Conservation (phyloP, 768 basidiomycete genomes). For the Suillus bovinus region DNA sequence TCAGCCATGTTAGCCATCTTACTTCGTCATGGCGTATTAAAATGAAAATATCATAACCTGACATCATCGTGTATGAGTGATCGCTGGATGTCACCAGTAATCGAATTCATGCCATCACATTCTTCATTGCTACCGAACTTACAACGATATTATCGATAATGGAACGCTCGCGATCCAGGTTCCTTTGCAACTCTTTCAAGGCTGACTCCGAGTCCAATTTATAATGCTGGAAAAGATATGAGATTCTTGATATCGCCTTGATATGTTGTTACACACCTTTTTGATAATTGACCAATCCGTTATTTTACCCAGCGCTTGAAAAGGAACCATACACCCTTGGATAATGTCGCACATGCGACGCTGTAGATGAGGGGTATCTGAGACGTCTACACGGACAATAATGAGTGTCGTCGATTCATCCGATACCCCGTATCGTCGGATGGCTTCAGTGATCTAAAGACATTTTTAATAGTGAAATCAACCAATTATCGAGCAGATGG, state of each 20-base stretch:
- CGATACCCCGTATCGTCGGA: constrained; percentile 83
- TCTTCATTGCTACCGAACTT: constrained; percentile 84
- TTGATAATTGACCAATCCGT: constrained; percentile 76
- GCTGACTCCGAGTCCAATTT: constrained; percentile 62
- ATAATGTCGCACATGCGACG: constrained; percentile 59
- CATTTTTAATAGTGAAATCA: neutral
- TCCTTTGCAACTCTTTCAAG: constrained; percentile 35
- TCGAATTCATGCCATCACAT: constrained; percentile 40
- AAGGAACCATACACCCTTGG: constrained; percentile 50
- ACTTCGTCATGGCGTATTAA: neutral
- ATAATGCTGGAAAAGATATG: constrained; percentile 51
- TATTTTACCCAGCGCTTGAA: constrained; percentile 43
- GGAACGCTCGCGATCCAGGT: constrained; percentile 36
- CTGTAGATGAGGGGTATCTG: constrained; percentile 43
- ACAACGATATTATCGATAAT: constrained; percentile 66
- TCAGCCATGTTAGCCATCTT: neutral
- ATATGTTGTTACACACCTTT: constrained; percentile 52
- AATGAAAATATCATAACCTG: neutral
- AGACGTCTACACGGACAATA: constrained; percentile 64
- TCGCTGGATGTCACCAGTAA: neutral
- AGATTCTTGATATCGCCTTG: neutral
- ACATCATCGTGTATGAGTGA: neutral
- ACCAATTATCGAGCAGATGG: neutral
- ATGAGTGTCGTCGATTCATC: constrained; percentile 63
- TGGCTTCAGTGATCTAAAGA: constrained; percentile 80